Percentiles rank a stretch among this genome's conserved stretches.
Conservation (phyloP, 257 asterid genomes). For the Prunella vulgaris region DNA sequence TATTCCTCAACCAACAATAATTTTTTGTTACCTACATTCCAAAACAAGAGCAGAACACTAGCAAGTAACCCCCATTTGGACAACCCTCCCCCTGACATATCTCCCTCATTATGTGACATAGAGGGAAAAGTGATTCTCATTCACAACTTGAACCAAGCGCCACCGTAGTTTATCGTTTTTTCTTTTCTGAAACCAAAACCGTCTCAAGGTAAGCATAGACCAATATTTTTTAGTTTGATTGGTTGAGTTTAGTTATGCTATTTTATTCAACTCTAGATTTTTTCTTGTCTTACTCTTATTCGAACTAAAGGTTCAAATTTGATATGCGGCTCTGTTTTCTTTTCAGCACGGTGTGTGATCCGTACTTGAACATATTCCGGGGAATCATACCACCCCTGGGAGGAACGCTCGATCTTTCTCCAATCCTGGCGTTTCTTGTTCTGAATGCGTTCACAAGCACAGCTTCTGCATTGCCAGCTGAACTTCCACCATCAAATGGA, state of each 20-base stretch:
- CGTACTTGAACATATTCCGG: conserved; percentile 92
- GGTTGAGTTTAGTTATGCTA: not conserved
- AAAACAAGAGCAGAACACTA: too few species aligned
- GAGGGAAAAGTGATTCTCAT: too few species aligned
- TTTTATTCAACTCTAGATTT: not conserved
- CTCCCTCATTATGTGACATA: too few species aligned
- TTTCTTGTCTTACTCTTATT: not conserved
- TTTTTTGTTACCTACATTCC: too few species aligned
- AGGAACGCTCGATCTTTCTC: conserved; percentile 84
- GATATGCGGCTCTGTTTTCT: not conserved
- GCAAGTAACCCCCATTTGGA: too few species aligned
- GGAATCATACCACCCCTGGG: conserved; percentile 96
- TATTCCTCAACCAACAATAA: too few species aligned
- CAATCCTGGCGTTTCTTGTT: conserved; percentile 75
- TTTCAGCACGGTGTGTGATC: conserved; percentile 88
- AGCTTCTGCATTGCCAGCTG: conserved; percentile 92
- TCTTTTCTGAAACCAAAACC: too few species aligned
- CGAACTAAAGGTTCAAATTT: not conserved
- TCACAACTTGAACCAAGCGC: too few species aligned
- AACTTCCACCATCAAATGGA: conserved; percentile 53
- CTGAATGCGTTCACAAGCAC: conserved; percentile 73
- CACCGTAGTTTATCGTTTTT: too few species aligned
- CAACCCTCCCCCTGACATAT: too few species aligned
- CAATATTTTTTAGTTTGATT: not conserved
- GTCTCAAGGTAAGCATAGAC: too few species aligned